These are phyloP conservation scores for Kregervanrija pseudodelftensis DNA, from an alignment of 805 yeast species.

Conservation along the genomic window DNA sequence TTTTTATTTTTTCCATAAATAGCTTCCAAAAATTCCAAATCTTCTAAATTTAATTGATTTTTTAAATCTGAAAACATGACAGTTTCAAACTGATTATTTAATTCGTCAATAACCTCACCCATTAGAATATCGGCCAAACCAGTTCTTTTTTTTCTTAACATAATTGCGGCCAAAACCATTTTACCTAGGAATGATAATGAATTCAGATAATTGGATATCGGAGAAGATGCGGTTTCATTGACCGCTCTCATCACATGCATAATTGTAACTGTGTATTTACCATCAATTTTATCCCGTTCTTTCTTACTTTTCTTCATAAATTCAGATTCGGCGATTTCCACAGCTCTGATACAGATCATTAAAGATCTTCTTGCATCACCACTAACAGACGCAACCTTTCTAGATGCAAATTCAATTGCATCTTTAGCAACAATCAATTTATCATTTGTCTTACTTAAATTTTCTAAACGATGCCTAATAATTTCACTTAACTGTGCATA, in stretches of 20 bases:
- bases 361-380: slow-evolving; percentile 96
- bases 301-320: slow-evolving; percentile 30
- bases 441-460: slow-evolving; percentile 33
- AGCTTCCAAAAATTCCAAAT: slow-evolving; percentile 18
- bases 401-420: slow-evolving; percentile 85
- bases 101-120: slow-evolving; percentile 76
- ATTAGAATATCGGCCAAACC: slow-evolving; percentile 65
- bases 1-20: slow-evolving; percentile 17
- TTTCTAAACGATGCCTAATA: slow-evolving; percentile 61
- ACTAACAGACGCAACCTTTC: slow-evolving; percentile 92
- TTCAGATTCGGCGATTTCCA: slow-evolving; percentile 75
- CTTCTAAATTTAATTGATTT: slow-evolving; percentile 17
- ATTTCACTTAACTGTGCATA: slow-evolving; percentile 70
- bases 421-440: slow-evolving; percentile 49
- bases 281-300: slow-evolving; percentile 24
- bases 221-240: slow-evolving; percentile 70
- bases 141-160: slow-evolving; percentile 56
- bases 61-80: slow-evolving; percentile 25
- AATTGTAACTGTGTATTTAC: slow-evolving; percentile 53
- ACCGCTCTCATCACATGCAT: slow-evolving; percentile 74
- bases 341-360: slow-evolving; percentile 80
- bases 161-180: slow-evolving; percentile 59
- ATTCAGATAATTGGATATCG: slow-evolving; percentile 51
- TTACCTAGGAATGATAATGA: slow-evolving; percentile 64
- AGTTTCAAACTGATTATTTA: slow-evolving; percentile 34